A percentile compares a stretch with the other conserved stretches of the same genome.
phyloP scores from a whole-genome alignment of 192 early-diverging fungal species.

The Gamsiella multidivaricata region DNA sequence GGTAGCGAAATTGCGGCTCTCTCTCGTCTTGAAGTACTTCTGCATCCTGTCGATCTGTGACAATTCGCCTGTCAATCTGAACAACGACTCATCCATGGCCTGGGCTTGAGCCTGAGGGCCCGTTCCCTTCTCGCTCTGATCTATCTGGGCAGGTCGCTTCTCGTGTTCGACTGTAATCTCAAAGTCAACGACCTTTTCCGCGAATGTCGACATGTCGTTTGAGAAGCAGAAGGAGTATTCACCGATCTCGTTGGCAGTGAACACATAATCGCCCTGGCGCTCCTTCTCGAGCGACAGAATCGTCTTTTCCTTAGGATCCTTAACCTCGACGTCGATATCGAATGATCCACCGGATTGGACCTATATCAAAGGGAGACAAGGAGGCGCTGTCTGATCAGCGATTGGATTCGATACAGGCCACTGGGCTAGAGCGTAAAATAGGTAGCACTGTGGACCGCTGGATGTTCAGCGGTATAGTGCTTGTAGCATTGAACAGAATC shows the following conservation, averaged over 20 bases:
- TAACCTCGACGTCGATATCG: constrained; percentile 95
- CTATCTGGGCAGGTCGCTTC: constrained; percentile 58
- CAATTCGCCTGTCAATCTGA: constrained; percentile 72
- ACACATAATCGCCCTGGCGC: constrained; percentile 95
- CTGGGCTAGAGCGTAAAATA: too few species aligned
- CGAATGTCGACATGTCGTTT: constrained; percentile 93
- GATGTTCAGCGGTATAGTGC: too few species aligned
- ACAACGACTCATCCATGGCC: constrained; percentile 67
- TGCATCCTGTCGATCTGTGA: constrained; percentile 81
- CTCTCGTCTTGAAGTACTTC: constrained; percentile 89
- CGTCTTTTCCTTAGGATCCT: constrained; percentile 74
- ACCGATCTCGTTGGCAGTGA: constrained; percentile 85
- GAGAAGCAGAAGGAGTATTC: constrained; percentile 98
- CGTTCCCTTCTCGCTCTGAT: constrained; percentile 17
- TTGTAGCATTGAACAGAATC: too few species aligned
- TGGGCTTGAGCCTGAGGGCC: constrained; percentile 58
- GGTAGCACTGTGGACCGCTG: too few species aligned
- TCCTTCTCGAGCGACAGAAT: constrained; percentile 86
- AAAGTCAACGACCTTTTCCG: constrained; percentile 95
- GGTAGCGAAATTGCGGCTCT: constrained; percentile 92
- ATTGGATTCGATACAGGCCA: too few species aligned
- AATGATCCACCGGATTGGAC: constrained; percentile 97
- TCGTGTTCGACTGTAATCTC: constrained; percentile 95
- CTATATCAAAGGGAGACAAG: constrained; percentile 55
- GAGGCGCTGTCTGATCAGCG: too few species aligned